Conservation (phyloP, 139 green algal genomes). For the Eudorina sp. region DNA sequence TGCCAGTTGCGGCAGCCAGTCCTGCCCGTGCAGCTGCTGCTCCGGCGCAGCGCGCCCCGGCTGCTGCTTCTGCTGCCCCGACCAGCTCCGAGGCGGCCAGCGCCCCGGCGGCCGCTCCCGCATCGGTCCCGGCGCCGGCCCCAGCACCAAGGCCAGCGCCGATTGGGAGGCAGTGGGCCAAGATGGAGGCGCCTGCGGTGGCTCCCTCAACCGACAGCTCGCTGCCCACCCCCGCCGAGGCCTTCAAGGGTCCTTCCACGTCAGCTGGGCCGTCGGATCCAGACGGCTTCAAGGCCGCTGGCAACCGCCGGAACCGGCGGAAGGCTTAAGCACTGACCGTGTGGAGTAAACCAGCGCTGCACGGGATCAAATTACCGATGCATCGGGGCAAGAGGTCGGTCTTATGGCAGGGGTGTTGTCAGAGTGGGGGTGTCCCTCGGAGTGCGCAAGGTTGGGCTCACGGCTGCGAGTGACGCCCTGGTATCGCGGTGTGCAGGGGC, state of each 20-base stretch:
- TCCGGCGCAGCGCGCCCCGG: background rate
- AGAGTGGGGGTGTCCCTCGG: too few relatives aligned
- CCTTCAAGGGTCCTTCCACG: constrained; percentile 32
- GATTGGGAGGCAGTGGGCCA: constrained; percentile 36
- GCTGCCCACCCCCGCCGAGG: constrained; percentile 44
- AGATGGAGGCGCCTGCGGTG: constrained; percentile 9
- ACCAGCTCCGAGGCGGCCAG: background rate
- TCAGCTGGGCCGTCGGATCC: background rate
- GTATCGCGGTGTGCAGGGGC: too few relatives aligned
- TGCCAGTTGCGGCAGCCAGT: background rate
- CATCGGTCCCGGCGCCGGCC: background rate
- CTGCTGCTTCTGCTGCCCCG: background rate
- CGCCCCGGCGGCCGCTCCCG: background rate
- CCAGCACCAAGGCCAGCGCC: background rate
- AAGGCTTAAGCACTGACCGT: background rate
- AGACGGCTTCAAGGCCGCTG: constrained; percentile 34
- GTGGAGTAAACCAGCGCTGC: too few relatives aligned
- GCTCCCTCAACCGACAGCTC: background rate
- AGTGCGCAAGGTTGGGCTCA: too few relatives aligned
- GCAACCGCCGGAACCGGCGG: constrained; percentile 31
- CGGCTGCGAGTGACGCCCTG: too few relatives aligned
- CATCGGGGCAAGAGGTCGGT: too few relatives aligned
- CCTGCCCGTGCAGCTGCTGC: background rate
- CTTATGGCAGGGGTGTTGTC: too few relatives aligned
- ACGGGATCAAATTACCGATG: too few relatives aligned